Base-by-base conservation (phyloP, 768 basidiomycete genomes). In the Russula emetica region DNA sequence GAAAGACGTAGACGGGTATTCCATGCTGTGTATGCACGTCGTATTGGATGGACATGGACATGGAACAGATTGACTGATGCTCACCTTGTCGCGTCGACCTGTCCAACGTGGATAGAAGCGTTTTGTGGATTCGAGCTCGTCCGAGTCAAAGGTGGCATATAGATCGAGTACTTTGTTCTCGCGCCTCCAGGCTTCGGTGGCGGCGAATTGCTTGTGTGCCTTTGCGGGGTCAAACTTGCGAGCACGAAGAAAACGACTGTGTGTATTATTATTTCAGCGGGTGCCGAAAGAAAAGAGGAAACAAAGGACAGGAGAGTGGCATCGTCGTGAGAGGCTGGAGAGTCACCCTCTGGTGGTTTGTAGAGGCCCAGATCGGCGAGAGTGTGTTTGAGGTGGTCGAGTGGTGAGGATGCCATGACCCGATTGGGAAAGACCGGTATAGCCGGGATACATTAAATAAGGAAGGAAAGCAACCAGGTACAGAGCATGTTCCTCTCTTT, bases 71-170 rank as follows among this genome's bases (percentile, higher is more conserved):
- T 13, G 38, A 47, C 24, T 13, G 38, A 47, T 22, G 42, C 67
- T 44, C 58, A 86, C 90, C 77, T 87, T 89, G 72, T 91, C 87
- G 67, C 89, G 77, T 51, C 86, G 78, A 0, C 90, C 91, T 0
- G 88, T 92, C 88, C 88, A 92, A 36, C 87, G 80, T 1, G 90
- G 89, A 74, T 92, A 94, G 65, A 85, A 88, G 56, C 79, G 76
- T 69, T 82, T 81, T 0, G 85, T 72, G 11, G 71, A 70, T 71
- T 86, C 83, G 59, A 91, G 78, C 67, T 92, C 91, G 9, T 79
- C 78, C 0, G 75, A 58, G 24, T 80, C 79, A 67, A 90, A 86
- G 2, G 78, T 77, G 6, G 79, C 76, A 72, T 84, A 92, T 14
- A 92, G 76, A n/a, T 78, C 77, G 34, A 83, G 79, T 3, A 93